Base-by-base conservation (phyloP, 192 early-diverging fungal genomes). In the Lobosporangium transversale region DNA sequence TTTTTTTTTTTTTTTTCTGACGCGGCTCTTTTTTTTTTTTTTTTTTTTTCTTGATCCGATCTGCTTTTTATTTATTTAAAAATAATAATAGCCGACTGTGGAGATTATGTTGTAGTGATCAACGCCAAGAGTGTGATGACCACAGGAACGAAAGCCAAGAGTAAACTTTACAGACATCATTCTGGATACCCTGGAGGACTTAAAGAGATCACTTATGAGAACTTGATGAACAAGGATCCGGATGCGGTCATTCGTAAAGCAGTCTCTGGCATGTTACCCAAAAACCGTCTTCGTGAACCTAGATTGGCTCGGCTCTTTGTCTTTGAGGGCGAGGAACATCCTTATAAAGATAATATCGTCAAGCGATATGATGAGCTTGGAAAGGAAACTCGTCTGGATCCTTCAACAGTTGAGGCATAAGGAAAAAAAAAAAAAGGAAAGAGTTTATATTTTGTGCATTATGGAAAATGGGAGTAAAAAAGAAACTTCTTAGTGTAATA, bases 91-190 rank as follows among this genome's bases (percentile, higher is more conserved):
- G 93, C 90, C 18, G 97, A 98, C 81, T 91, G 89, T 79, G 97
- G 97, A 37, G 97, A 98, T 76, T 95, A 96, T 69, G 97, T 98
- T 0, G 95, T 98, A 1, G 94, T 98, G 15, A 90, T 95, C 62
- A 98, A 98, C 68, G 93, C 95, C 27, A 87, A 87, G 54, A 88
- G 93, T 62, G 78, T 95, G 12, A 81, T 78, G 20, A 86, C 95
- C 15, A 89, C 93, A 27, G 95, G 94, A 35, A 93, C 93, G 57
- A 96, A 97, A 74, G 87, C 84, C 17, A 84, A 89, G 66, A 87
- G 94, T 61, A 97, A 98, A 76, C 66, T 92, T 33, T 98, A 97
- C 84, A 78, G 88, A 62, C 90, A 92, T 83, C 95, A 98, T 62
- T 88, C 92, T 45, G 89, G 90, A 57, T 92, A 91, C 79, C 91